A percentile compares a stretch with the other conserved stretches of the same genome.
phyloP scores from a whole-genome alignment of 2,329 filamentous ascomycete genomes.

The Aureobasidium sp. region DNA sequence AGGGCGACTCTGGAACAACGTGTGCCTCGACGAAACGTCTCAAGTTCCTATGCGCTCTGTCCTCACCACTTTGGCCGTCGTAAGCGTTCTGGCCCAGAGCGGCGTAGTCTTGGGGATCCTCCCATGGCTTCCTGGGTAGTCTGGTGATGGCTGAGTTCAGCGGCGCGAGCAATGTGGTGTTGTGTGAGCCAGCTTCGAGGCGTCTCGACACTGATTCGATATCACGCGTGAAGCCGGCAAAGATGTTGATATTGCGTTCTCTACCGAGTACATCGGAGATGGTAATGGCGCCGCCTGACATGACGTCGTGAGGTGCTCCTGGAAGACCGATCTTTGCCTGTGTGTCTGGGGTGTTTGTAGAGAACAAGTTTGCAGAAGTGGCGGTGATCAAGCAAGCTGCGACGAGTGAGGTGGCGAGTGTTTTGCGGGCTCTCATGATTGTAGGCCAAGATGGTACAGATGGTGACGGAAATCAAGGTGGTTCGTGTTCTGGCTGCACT shows the following conservation, averaged over 20 bases:
- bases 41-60: slow-evolving; percentile 69
- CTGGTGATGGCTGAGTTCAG: slow-evolving; percentile 70
- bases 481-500: neutral
- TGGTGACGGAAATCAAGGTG: slow-evolving; percentile 6
- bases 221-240: slow-evolving; percentile 71
- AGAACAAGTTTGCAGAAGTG: slow-evolving; percentile 5
- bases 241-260: slow-evolving; percentile 71
- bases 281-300: slow-evolving; percentile 41
- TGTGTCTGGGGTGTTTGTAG: neutral
- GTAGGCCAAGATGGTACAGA: neutral
- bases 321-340: slow-evolving; percentile 11
- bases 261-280: slow-evolving; percentile 79
- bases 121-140: slow-evolving; percentile 81
- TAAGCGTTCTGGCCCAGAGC: slow-evolving; percentile 62
- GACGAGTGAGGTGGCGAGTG: neutral
- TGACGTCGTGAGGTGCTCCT: slow-evolving; percentile 7
- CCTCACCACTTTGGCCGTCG: slow-evolving; percentile 62
- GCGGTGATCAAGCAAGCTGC: slow-evolving; percentile 5
- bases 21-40: slow-evolving; percentile 78
- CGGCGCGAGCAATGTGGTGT: slow-evolving; percentile 81
- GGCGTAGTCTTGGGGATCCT: slow-evolving; percentile 63
- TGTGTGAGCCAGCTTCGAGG: slow-evolving; percentile 54
- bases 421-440: slow-evolving; percentile 1
- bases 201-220: slow-evolving; percentile 59
- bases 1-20: slow-evolving; percentile 65